phyloP scores from a whole-genome alignment of 352 stramenopile genomes.

The Phytophthora tubulina region DNA sequence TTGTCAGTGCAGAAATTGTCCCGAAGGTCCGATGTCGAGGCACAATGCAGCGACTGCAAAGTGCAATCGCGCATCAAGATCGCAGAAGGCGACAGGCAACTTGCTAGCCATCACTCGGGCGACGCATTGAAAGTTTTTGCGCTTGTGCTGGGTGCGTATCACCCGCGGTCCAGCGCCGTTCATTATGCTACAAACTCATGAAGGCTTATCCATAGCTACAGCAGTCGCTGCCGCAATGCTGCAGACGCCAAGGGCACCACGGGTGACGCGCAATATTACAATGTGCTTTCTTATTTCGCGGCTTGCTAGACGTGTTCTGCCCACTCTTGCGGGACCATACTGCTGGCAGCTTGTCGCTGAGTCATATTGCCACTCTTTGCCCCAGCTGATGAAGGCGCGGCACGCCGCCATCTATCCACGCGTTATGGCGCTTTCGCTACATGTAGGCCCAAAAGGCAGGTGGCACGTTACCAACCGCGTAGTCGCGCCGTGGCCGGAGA shows the following conservation, averaged over 20 bases:
- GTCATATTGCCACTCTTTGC: constrained; percentile 29
- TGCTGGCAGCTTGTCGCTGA: constrained; percentile 7
- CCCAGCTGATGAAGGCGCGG: neutral
- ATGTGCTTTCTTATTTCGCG: constrained; percentile 17
- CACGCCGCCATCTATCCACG: constrained; percentile 3
- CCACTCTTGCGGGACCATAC: too few species aligned
- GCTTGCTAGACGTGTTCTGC: constrained; percentile 6
- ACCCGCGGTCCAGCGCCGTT: constrained; percentile 18
- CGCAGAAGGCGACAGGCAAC: constrained; percentile 11
- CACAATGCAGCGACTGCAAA: constrained; percentile 25
- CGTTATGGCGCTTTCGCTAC: constrained; percentile 26
- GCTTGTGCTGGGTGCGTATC: constrained; percentile 20
- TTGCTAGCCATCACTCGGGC: constrained; percentile 12
- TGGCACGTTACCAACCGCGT: constrained; percentile 35
- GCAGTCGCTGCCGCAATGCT: neutral
- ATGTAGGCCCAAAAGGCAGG: constrained; percentile 27
- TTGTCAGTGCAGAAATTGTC: constrained; percentile 33
- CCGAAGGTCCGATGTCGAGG: constrained; percentile 37
- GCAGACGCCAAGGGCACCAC: neutral
- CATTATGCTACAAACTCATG: constrained; percentile 22
- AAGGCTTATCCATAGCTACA: neutral
- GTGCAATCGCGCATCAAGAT: constrained; percentile 16
- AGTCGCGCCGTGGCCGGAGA: constrained; percentile 23
- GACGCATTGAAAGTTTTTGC: neutral
- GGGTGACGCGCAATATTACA: constrained; percentile 9